A percentile compares a stretch with the other conserved stretches of the same genome.
These are phyloP conservation scores for Syzygium oleosum DNA, from an alignment of 345 rosid genomes.

Conservation along the genomic window DNA sequence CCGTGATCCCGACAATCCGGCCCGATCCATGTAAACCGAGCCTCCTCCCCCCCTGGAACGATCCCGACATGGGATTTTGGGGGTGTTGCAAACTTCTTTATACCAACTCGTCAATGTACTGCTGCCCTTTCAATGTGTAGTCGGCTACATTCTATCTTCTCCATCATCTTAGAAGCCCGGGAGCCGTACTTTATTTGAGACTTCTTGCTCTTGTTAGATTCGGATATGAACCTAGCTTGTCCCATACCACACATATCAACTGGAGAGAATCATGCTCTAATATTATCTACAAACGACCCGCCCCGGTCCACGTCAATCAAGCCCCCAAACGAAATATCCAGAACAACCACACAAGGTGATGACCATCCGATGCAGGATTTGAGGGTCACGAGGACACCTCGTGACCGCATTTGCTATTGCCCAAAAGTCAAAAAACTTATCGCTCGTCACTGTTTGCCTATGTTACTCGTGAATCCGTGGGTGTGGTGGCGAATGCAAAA, in stretches of 20 bases:
- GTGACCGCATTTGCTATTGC: neutral
- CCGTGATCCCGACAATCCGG: neutral
- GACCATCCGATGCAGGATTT: neutral
- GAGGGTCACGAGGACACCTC: neutral
- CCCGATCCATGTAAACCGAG: neutral
- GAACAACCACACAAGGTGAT: neutral
- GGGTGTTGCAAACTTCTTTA: neutral
- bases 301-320: neutral
- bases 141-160: neutral
- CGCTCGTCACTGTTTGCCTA: neutral
- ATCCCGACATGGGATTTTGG: neutral
- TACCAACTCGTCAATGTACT: neutral
- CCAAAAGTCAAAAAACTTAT: neutral
- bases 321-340: neutral
- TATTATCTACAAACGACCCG: fast-evolving
- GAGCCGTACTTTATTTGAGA: fast-evolving
- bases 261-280: neutral
- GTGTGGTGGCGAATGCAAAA: neutral
- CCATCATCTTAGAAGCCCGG: neutral
- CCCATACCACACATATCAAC: fast-evolving
- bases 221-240: neutral
- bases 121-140: neutral
- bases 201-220: neutral
- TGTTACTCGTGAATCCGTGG: neutral
- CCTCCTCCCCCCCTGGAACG: neutral